Evolutionary conservation across 176 grass and related monocot genomes (phyloP), one percentile per base, ranked within the genome.

Genomic region (Paspalum vaginatum): DNA sequence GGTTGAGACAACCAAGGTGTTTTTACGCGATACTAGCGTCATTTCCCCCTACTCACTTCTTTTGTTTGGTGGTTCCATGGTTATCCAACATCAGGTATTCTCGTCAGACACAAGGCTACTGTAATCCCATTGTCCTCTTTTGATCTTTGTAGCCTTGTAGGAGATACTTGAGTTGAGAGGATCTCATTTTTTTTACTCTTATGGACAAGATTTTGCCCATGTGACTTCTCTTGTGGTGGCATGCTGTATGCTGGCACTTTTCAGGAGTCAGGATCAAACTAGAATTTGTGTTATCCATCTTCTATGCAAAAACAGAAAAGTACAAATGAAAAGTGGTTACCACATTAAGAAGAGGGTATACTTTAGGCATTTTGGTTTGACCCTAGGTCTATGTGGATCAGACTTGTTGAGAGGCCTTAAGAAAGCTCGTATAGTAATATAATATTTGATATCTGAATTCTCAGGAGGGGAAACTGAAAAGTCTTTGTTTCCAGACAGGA

Each of bases 21-120:
- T 89, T 87, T 83, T 98, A 82, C 85, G 92, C 62, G 92, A 93
- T 88, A 87, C 88, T 71, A 98, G 83, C 11, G 64, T 93, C 37
- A 65, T 94, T 76, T 95, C 95, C 72, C 95, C 95, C 20, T 98
- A 94, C 39, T 92, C 95, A n/a, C 89, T 98, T 75, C 87, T 95
- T 71, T 46, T 98, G 80, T 98, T 98, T 89, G 92, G 95, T 68
- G 90, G 95, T 68, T 83, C 84, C 66, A 94, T 95, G 85, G 77
- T 91, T 59, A 89, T 98, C 70, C 95, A 98, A 61, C 95, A 98
- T 92, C 92, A 98, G 92, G 92, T 98, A 85, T 48, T 77, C 76
- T 61, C 24, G 49, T 83, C 5, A 8, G 39, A 47, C 55, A 38
- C 9, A 72, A 65, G 38, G 78, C 13, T 78, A 55, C 41, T 72